Conservation (phyloP, 1,284 basidiomycete species). For the Veloporphyrellus conicus region DNA sequence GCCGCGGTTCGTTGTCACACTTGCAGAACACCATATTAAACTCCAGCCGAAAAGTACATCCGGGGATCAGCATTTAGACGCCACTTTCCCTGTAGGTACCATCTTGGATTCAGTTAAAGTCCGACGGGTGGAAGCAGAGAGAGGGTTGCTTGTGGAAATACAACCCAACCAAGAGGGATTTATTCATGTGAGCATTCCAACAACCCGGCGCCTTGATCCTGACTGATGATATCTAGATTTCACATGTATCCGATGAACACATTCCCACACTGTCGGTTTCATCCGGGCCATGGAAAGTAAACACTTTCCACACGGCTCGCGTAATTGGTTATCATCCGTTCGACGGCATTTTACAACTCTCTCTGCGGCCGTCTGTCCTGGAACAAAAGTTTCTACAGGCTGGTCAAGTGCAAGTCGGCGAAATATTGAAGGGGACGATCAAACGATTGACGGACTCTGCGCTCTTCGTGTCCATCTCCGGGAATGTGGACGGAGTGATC, state of each 20-base stretch:
- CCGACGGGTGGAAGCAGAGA: conserved; percentile 70
- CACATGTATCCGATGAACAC: conserved; percentile 90
- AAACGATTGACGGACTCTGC: conserved; percentile 77
- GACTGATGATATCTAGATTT: conserved; percentile 60
- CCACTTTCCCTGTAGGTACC: conserved; percentile 71
- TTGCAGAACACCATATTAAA: conserved; percentile 69
- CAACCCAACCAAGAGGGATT: conserved; percentile 70
- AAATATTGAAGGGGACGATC: conserved; percentile 79
- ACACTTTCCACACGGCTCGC: conserved; percentile 79
- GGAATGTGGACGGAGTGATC: conserved; percentile 86
- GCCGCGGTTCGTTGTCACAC: conserved; percentile 77
- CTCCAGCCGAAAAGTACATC: conserved; percentile 40
- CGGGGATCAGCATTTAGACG: conserved; percentile 39
- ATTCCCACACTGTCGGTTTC: conserved; percentile 67
- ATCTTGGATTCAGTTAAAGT: conserved; percentile 72
- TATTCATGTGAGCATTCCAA: conserved; percentile 65
- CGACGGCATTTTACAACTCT: conserved; percentile 86
- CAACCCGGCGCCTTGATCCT: background rate
- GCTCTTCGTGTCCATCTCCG: conserved; percentile 81
- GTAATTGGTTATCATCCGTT: conserved; percentile 86
- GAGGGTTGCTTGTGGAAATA: conserved; percentile 73
- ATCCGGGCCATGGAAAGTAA: conserved; percentile 76
- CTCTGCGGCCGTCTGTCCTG: conserved; percentile 78
- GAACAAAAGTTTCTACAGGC: conserved; percentile 87
- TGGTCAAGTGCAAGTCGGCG: conserved; percentile 79